Conservation (phyloP, 129 eudicot species). For the carrot (Daucus carota) region DH1_v3.0 NC_030387.2:3232001-3232500, state of each 20-base stretch:
- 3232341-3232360: constrained; percentile 54
- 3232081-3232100: constrained; percentile 41
- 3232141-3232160: constrained; percentile 53
- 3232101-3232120: constrained; percentile 34
- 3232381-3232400: constrained; percentile 40
- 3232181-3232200: constrained; percentile 41
- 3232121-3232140: constrained; percentile 58
- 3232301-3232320: constrained; percentile 44
- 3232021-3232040: constrained; percentile 45
- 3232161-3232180: constrained; percentile 35
- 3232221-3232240: constrained; percentile 59
- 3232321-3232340: constrained; percentile 50
- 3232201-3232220: constrained; percentile 48
- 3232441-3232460: constrained; percentile 51
- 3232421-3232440: constrained; percentile 36
- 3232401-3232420: constrained; percentile 42
- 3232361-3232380: constrained; percentile 45
- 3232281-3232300: constrained; percentile 46
- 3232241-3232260: constrained; percentile 48
- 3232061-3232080: constrained; percentile 43
- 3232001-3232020: constrained; percentile 33
- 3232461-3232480: constrained; percentile 42
- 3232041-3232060: constrained; percentile 44
- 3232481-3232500: constrained; percentile 51
- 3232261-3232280: constrained; percentile 37